Evolutionary conservation across 1,139 yeast genomes (phyloP), one percentile per base, ranked within the genome.

Genomic region (Zhuliangozyma blackwelliae): DNA sequence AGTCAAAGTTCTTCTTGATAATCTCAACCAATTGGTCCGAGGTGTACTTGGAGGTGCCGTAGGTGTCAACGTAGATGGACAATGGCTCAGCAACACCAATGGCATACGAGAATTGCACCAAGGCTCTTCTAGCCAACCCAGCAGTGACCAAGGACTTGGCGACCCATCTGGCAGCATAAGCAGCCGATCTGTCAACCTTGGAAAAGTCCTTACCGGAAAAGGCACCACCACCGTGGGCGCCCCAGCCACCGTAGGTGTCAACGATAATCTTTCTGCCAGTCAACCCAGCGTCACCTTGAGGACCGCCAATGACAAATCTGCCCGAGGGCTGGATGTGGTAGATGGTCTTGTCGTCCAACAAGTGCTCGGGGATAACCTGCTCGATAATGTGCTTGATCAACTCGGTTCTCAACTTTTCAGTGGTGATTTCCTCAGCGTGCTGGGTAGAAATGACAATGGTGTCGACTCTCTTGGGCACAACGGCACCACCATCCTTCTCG

Each of bases 211-310:
- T 92, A 72, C 99, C 99, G 48, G 96, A 86, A 89, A 94, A 92
- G 51, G 98, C 98, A 80, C 99, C 99, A 79, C 99, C 99, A 74
- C 99, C 99, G 78, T 92, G 98, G 59, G 98, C 97, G 72, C 98
- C 97, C 94, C 98, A 94, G 59, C 99, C 98, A 77, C 99, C 99
- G 75, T 92, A 92, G 49, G 98, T 95, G 72, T 92, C 99, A 63
- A 92, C 99, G 62, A 92, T 92, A 68, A 92, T 92, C 79, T 92
- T 92, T 77, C 99, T 89, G 69, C 99, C 99, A 54, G 99, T 92
- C 61, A 92, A 77, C 77, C 99, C 99, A 51, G 99, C 98, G 65
- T 92, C 99, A 79, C 99, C 99, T 75, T 92, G 98, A 54, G 98
- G 98, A 68, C 99, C 99, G 74, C 99, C 99, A 65, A 92, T 92